Evolutionary conservation across 2,329 filamentous ascomycete genomes (phyloP), one percentile per base, ranked within the genome.

Genomic region (Cordyceps farinosa): DNA sequence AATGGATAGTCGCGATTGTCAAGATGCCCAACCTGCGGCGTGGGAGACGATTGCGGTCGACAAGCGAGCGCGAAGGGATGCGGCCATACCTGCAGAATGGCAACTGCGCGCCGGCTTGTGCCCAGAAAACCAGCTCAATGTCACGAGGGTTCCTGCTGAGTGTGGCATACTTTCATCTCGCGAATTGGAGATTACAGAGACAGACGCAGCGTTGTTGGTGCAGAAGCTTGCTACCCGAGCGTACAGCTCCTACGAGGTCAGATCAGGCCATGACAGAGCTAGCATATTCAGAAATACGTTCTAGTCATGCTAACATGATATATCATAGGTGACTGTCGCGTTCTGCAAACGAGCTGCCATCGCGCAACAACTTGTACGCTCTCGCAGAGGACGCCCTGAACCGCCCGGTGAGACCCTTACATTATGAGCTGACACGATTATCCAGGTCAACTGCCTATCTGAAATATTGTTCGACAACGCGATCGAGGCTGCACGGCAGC

Each of bases 291-390:
- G 5, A 15, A 8, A 17, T 9, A 27, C 6, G 29, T 1, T 11
- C 10, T 1, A 3, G 32, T 13, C 47, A 8, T 45, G 17, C 17
- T 45, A 29, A 56, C 29, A 34, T 15, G 8, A 48, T 15, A 29
- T 4, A 5, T n/a, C 17, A 22, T 38, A 40, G 11, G 13, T 50
- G 3, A 50, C 44, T 17, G n/a, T 50, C n/a, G 55, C 44, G 1
- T 58, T 50, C 15, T 40, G 55, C n/a, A 50, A 56, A 22, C 9
- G 29, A 45, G 54, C 54, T 22, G 40, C 40, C n/a, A 40, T 58
- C 7, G 32, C 55, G 15, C 55, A 58, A 34, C 44, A 58, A 30
- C 44, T 45, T 7, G 55, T 48, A 58, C 10, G 55, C 15, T 38
- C 9, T 8, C 22, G 9, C 27, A 9, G 27, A n/a, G 17, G 10